Evolutionary conservation across 148 eudicot genomes (phyloP), one percentile per base, ranked within the genome.

Genomic region (Talinum fruticosum): DNA sequence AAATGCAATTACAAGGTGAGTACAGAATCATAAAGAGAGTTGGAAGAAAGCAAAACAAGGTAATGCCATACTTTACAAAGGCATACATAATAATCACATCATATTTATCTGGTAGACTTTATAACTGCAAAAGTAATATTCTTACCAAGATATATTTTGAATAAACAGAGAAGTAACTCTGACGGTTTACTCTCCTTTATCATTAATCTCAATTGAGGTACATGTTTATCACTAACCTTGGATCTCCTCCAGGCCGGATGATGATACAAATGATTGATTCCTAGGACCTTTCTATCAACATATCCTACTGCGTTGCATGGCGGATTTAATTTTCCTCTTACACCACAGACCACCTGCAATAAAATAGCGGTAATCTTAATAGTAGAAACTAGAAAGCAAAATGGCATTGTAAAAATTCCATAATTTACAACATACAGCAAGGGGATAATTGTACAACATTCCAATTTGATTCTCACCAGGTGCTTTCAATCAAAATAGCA

Each of bases 211-310:
- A 15, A 62, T 24, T 64, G 14, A 59, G 15, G 45, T 34, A 18
- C 14, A 74, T 26, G 70, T 26, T 47, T 57, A 51, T 51, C 66
- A 77, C 66, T 49, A 80, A 85, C 98, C 87, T 92, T 90, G 73
- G 92, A 92, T 88, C 96, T 89, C 84, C 83, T 92, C 98, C 98
- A 94, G 36, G 88, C 98, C 71, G 98, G 98, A 79, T 85, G 86
- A 57, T 73, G 84, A 86, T 94, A 94, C 89, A 94, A 61, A 71
- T 94, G 98, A 74, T 89, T 89, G 66, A 90, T 84, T 26, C 98
- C 98, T 36, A 88, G 85, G 78, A 94, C 78, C 74, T 80, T 51
- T 79, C 97, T 87, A 81, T 94, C 98, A 51, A 94, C 83, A 83
- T 89, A 94, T 66, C 98, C 97, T 54, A 86, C 97, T 47, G 97